These are phyloP conservation scores for Sarcocystis neurona DNA, from an alignment of 169 alveolate genomes.

Conservation along the genomic window DNA sequence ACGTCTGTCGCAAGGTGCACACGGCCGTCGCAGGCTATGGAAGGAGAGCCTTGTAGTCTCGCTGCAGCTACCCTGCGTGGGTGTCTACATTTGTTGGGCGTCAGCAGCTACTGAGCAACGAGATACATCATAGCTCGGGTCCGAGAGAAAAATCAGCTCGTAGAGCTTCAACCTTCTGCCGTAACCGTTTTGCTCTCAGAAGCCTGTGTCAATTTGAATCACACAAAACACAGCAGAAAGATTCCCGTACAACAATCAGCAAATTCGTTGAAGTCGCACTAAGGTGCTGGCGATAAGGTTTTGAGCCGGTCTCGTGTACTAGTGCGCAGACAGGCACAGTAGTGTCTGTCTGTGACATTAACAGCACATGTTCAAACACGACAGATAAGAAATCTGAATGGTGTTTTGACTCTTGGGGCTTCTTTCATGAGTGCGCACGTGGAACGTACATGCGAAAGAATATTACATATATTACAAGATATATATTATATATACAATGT, in stretches of 20 bases:
- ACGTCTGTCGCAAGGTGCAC: too few relatives aligned
- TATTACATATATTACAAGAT: too few relatives aligned
- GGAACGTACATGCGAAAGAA: too few relatives aligned
- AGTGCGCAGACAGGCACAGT: background rate
- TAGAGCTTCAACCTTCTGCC: constrained; percentile 10
- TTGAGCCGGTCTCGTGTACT: background rate
- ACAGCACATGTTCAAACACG: background rate
- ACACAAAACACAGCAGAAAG: background rate
- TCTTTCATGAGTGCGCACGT: background rate
- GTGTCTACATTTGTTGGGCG: too few relatives aligned
- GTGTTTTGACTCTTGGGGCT: background rate
- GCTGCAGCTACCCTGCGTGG: too few relatives aligned
- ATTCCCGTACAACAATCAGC: background rate
- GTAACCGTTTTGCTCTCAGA: background rate
- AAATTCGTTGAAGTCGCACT: background rate
- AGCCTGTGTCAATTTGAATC: background rate
- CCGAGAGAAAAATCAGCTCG: constrained; percentile 21
- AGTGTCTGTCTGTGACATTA: too few relatives aligned
- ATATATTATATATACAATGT: too few relatives aligned
- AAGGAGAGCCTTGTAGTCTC: too few relatives aligned
- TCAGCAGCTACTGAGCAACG: too few relatives aligned
- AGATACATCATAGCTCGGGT: too few relatives aligned
- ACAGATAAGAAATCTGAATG: background rate
- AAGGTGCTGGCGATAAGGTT: background rate
- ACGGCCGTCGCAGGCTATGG: too few relatives aligned